These are phyloP conservation scores for Pseudopyrenochaeta lycopersici DNA, from an alignment of 2,329 filamentous ascomycete species.

Conservation along the genomic window DNA sequence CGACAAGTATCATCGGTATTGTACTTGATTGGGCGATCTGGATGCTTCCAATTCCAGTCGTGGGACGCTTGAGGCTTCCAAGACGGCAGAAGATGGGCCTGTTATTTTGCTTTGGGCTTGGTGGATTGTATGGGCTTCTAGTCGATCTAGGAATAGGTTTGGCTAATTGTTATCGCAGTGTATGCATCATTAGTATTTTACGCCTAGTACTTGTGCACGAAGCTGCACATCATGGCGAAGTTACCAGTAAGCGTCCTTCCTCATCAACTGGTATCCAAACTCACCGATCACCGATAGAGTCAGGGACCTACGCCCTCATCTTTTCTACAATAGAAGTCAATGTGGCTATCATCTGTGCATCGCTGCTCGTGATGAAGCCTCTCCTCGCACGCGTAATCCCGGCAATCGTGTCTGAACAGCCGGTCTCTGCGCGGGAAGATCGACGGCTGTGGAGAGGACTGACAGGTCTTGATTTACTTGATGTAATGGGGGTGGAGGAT, in stretches of 20 bases:
- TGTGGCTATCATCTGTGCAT: slow-evolving; percentile 56
- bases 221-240: slow-evolving; percentile 22
- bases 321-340: slow-evolving; percentile 56
- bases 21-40: slow-evolving; percentile 42
- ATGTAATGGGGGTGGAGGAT: slow-evolving; percentile 9
- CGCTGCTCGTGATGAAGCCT: slow-evolving; percentile 54
- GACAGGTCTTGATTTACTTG: slow-evolving; percentile 20
- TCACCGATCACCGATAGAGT: slow-evolving; percentile 24
- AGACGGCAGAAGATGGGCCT: slow-evolving; percentile 45
- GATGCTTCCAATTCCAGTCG: slow-evolving; percentile 41
- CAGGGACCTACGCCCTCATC: slow-evolving; percentile 51
- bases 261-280: background rate
- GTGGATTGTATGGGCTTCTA: slow-evolving; percentile 41
- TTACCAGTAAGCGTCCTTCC: slow-evolving; percentile 30
- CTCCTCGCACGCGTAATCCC: slow-evolving; percentile 49
- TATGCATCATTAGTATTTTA: slow-evolving; percentile 41
- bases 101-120: slow-evolving; percentile 46
- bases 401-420: slow-evolving; percentile 29
- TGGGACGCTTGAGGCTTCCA: slow-evolving; percentile 41
- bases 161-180: slow-evolving; percentile 18
- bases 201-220: slow-evolving; percentile 36
- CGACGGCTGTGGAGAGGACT: slow-evolving; percentile 13
- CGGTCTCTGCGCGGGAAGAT: slow-evolving; percentile 24
- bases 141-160: no score
- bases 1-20: slow-evolving; percentile 37